A percentile compares a stretch with the other conserved stretches of the same genome.
phyloP scores from a whole-genome alignment of 2,329 filamentous ascomycete genomes.

The Fusarium sp. region DNA sequence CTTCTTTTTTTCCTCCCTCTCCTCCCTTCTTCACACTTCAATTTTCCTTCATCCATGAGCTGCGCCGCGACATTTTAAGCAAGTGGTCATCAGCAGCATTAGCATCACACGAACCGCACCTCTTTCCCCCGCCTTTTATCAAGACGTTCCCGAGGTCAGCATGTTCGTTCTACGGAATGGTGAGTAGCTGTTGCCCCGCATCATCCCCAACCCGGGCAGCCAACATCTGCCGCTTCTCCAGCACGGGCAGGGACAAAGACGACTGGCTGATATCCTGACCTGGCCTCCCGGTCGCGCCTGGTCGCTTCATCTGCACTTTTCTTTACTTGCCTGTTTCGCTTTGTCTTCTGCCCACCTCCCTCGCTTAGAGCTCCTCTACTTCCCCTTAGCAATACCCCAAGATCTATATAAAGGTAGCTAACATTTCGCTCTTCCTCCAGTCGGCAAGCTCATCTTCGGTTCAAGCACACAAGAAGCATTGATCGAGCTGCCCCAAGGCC shows the following conservation, averaged over 20 bases:
- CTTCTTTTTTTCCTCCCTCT: constrained; percentile 9
- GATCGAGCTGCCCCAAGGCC: constrained; percentile 94
- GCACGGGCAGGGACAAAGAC: constrained; percentile 15
- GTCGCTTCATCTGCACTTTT: constrained; percentile 18
- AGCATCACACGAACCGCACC: constrained; percentile 5
- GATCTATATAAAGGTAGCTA: constrained; percentile 18
- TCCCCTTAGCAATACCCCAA: constrained; percentile 9
- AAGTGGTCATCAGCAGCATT: constrained; percentile 5
- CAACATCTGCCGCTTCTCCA: constrained; percentile 29
- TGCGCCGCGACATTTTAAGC: constrained; percentile 18
- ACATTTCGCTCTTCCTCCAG: constrained; percentile 60
- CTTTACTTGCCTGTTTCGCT: background rate
- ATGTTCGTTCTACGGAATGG: constrained; percentile 60
- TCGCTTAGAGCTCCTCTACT: background rate
- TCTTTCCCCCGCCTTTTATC: constrained; percentile 12
- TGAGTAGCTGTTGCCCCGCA: constrained; percentile 48
- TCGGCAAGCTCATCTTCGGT: constrained; percentile 95
- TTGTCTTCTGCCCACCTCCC: background rate
- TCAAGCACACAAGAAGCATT: constrained; percentile 89
- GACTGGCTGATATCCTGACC: constrained; percentile 5
- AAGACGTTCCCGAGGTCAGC: constrained; percentile 40
- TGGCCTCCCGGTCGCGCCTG: background rate
- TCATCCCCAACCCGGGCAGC: constrained; percentile 37
- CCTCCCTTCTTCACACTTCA: constrained; percentile 7
- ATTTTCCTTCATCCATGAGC: constrained; percentile 13